A percentile compares a stretch with the other conserved stretches of the same genome.
phyloP scores from a whole-genome alignment of 805 yeast genomes.

The Metschnikowia borealis region DNA sequence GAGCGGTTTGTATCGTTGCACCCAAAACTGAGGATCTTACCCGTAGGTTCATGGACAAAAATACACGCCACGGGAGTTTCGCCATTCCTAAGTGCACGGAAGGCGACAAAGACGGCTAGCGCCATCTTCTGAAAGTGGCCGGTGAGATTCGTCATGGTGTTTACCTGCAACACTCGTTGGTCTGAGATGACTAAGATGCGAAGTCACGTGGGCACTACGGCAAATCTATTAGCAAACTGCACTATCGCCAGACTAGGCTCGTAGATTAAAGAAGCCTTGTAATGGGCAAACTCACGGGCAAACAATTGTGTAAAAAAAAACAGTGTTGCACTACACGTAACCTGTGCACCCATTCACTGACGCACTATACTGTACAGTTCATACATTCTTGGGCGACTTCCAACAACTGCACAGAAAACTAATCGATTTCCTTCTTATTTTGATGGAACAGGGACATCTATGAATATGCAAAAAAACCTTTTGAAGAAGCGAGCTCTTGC shows the following conservation, averaged over 20 bases:
- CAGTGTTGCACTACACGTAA: background rate
- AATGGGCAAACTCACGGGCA: too few species aligned
- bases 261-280: background rate
- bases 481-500: conserved; percentile 6
- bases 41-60: conserved; percentile 35
- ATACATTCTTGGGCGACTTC: background rate
- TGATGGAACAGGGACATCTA: background rate
- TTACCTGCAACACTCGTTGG: background rate
- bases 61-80: conserved; percentile 89
- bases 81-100: conserved; percentile 54
- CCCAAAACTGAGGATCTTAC: conserved; percentile 63
- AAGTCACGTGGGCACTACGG: conserved; percentile 1
- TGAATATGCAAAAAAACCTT: conserved; percentile 10
- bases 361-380: background rate
- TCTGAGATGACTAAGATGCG: conserved; percentile 1
- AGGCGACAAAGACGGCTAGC: conserved; percentile 53
- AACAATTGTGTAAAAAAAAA: background rate
- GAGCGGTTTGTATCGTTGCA: conserved; percentile 84
- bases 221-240: too few species aligned
- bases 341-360: background rate
- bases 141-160: conserved; percentile 7
- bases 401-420: background rate
- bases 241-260: background rate
- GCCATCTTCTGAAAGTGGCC: conserved; percentile 43
- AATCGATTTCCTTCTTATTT: background rate